phyloP scores from a whole-genome alignment of 306 rosid species.

The Cucurbita pepo region DNA sequence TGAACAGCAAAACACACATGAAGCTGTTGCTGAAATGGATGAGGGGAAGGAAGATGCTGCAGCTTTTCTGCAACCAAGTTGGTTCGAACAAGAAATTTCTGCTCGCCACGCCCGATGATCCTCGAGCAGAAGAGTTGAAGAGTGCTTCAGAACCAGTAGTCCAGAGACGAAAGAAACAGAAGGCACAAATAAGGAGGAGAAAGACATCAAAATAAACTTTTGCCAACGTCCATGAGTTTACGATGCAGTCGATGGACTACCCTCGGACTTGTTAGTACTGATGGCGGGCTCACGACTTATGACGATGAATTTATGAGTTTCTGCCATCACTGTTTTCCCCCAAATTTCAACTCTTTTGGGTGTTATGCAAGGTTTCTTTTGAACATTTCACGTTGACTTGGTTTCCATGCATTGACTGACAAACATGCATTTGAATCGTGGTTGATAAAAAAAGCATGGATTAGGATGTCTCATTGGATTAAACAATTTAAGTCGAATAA shows the following conservation, averaged over 20 bases:
- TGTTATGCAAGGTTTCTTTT: neutral
- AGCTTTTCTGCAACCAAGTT: constrained; percentile 22
- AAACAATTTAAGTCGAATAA: too few species aligned
- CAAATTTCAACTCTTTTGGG: neutral
- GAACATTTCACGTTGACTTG: neutral
- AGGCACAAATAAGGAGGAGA: constrained; percentile 12
- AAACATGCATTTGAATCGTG: neutral
- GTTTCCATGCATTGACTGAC: neutral
- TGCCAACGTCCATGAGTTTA: neutral
- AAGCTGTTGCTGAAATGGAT: constrained; percentile 45
- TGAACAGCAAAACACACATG: constrained; percentile 46
- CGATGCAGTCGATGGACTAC: neutral
- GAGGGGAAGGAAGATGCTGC: constrained; percentile 45
- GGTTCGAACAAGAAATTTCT: constrained; percentile 40
- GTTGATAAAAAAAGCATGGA: neutral
- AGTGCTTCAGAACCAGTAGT: neutral
- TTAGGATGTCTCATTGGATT: neutral
- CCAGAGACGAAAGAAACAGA: constrained; percentile 8
- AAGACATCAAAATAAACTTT: constrained; percentile 4
- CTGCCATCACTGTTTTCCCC: neutral
- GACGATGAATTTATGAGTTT: neutral
- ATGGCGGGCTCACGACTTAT: neutral
- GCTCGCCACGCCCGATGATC: constrained; percentile 20
- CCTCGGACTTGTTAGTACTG: neutral
- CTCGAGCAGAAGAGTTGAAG: constrained; percentile 7